phyloP scores from a whole-genome alignment of 2,329 filamentous ascomycete species.

The Epichloe aotearoae region DNA sequence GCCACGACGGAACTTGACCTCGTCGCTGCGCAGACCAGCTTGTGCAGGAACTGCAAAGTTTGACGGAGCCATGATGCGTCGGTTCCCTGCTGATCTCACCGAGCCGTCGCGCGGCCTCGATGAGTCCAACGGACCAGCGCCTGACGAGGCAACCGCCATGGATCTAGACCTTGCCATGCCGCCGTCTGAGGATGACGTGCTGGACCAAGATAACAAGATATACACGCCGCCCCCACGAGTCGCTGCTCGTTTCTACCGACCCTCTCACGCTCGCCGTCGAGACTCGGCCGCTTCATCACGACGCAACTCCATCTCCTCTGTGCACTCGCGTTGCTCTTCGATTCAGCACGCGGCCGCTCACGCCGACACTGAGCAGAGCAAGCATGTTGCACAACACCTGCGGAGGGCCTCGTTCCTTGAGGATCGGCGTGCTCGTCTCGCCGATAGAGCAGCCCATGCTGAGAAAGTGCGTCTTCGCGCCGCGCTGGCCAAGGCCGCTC shows the following conservation, averaged over 20 bases:
- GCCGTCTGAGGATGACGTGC: constrained; percentile 22
- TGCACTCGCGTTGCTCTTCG: constrained; percentile 55
- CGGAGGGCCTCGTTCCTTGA: constrained; percentile 71
- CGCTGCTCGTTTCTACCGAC: constrained; percentile 64
- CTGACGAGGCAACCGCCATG: constrained; percentile 18
- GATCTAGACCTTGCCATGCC: constrained; percentile 26
- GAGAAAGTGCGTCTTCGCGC: constrained; percentile 71
- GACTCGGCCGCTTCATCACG: constrained; percentile 67
- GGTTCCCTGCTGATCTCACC: constrained; percentile 26
- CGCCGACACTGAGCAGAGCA: constrained; percentile 53
- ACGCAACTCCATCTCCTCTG: constrained; percentile 67
- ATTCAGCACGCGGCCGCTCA: constrained; percentile 37
- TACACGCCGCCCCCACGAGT: constrained; percentile 61
- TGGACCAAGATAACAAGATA: constrained; percentile 22
- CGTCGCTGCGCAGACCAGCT: neutral
- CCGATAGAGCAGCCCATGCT: constrained; percentile 67
- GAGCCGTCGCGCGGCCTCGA: constrained; percentile 29
- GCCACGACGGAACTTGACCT: neutral
- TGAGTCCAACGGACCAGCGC: constrained; percentile 18
- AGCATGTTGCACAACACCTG: constrained; percentile 64
- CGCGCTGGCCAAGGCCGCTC: constrained; percentile 57
- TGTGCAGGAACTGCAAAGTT: neutral
- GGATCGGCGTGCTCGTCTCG: constrained; percentile 64
- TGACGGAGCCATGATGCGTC: constrained; percentile 25
- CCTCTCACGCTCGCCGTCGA: constrained; percentile 52